Evolutionary conservation across 768 basidiomycete genomes (phyloP).

Genomic region (Boletus reticuloceps): DNA sequence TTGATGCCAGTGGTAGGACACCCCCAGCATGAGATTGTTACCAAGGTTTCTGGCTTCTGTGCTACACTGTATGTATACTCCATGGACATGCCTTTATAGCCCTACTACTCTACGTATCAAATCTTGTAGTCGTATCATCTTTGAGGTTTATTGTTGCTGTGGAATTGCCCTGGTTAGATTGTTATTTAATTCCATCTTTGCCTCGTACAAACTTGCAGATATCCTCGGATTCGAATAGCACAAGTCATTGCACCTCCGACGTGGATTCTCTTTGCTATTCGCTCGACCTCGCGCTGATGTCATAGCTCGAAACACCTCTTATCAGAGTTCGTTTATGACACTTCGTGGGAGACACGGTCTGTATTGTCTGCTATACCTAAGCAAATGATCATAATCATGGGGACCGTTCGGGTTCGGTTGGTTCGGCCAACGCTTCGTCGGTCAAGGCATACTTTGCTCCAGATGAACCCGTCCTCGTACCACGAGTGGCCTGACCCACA

Average conservation of each 20-base stretch:
- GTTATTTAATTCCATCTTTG: too few relatives aligned
- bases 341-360: too few relatives aligned
- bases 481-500: conserved; percentile 18
- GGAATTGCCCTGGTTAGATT: too few relatives aligned
- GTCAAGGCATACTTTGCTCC: conserved; percentile 1
- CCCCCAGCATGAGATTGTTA: conserved; percentile 2
- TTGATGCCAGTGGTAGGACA: conserved; percentile 10
- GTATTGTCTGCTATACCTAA: background rate
- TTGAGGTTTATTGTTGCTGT: background rate
- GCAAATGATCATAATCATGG: background rate
- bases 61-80: background rate
- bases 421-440: conserved; percentile 25
- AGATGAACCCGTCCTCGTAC: conserved; percentile 2
- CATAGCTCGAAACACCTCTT: too few relatives aligned
- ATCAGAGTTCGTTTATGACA: too few relatives aligned
- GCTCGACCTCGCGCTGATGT: too few relatives aligned
- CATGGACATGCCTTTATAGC: conserved; percentile 6
- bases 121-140: conserved; percentile 5
- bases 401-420: background rate
- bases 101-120: conserved; percentile 18
- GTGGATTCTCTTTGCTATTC: too few relatives aligned
- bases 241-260: too few relatives aligned
- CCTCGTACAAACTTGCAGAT: too few relatives aligned
- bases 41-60: background rate
- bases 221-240: too few relatives aligned